Evolutionary conservation across 768 basidiomycete species (phyloP), one percentile per base, ranked within the genome.

Genomic region (Galerina sulciceps): DNA sequence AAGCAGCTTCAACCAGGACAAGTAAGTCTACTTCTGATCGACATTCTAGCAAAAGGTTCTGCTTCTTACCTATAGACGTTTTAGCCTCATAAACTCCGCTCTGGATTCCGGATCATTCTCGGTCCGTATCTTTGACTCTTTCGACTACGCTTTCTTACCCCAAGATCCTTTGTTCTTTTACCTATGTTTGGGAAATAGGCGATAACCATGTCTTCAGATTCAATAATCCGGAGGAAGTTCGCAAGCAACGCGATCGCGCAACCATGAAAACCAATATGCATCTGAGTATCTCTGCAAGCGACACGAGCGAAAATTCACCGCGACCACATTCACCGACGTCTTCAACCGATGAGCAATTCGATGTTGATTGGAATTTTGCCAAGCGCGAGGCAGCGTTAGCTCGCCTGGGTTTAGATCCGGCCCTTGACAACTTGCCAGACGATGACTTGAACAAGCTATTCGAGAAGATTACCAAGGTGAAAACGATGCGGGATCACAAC

Each of bases 161-260:
- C 31, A 46, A 31, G 26, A 31, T 31, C 26, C 26, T 31, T 31
- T 31, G 26, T 52, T 44, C 44, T 40, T 45, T 53, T 47, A 53
- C 51, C 37, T 41, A 52, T 3, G 42, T 53, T 57, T 17, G 54
- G 56, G 18, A 43, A 55, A 46, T 59, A 93, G 93, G 96, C 53
- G 96, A 98, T 65, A 89, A 94, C 63, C 97, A 99, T 76, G 95
- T 99, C 55, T 99, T 99, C 74, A 86, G 97, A 15, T 99, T 97
- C 75, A 99, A 93, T 69, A 91, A 96, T 67, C 94, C 94, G 0
- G 93, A 95, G 72, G 93, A 94, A 73, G 94, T 96, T 60, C 91
- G 94, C 62, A 94, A 93, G 69, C 90, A 87, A 67, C 87, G 94
- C 42, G 91, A 96, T 73, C 87, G 92, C 41, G 90, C 89, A 2